Conservation (phyloP, 768 basidiomycete genomes). For the Mycena alexandri region DNA sequence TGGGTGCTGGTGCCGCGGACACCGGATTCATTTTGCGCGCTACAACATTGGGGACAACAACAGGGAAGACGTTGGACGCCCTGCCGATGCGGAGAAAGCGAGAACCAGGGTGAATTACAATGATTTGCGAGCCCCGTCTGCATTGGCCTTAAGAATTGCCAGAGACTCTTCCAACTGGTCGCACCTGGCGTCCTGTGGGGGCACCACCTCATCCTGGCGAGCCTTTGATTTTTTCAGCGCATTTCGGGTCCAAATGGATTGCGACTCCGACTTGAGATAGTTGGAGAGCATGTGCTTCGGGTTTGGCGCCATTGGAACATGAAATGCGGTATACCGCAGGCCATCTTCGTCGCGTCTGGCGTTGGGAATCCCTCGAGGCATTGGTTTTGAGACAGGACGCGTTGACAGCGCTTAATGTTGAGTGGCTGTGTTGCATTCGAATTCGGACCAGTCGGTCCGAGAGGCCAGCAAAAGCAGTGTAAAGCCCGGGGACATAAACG, state of each 20-base stretch:
- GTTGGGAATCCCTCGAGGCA: slow-evolving; percentile 89
- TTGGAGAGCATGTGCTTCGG: slow-evolving; percentile 84
- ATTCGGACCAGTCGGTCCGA: not conserved
- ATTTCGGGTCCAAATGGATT: slow-evolving; percentile 82
- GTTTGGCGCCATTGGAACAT: slow-evolving; percentile 85
- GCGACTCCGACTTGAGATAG: slow-evolving; percentile 82
- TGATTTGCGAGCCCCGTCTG: slow-evolving; percentile 82
- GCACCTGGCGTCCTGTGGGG: slow-evolving; percentile 63
- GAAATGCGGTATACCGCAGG: slow-evolving; percentile 84
- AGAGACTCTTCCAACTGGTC: slow-evolving; percentile 36
- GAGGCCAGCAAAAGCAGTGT: too few relatives aligned
- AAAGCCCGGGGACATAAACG: too few relatives aligned
- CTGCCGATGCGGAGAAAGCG: slow-evolving; percentile 79
- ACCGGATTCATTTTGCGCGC: slow-evolving; percentile 70
- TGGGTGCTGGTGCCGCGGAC: slow-evolving; percentile 51
- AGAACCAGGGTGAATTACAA: slow-evolving; percentile 87
- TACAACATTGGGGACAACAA: slow-evolving; percentile 76
- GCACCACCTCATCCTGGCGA: slow-evolving; percentile 52
- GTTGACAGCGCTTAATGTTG: not conserved
- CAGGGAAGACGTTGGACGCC: slow-evolving; percentile 83
- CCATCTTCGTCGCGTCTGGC: slow-evolving; percentile 86
- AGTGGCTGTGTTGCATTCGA: not conserved
- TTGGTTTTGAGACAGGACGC: slow-evolving; percentile 43
- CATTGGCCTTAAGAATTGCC: slow-evolving; percentile 44
- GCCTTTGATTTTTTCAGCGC: slow-evolving; percentile 65